Evolutionary conservation across 768 basidiomycete genomes (phyloP).

Genomic region (Amanita inopinata): DNA sequence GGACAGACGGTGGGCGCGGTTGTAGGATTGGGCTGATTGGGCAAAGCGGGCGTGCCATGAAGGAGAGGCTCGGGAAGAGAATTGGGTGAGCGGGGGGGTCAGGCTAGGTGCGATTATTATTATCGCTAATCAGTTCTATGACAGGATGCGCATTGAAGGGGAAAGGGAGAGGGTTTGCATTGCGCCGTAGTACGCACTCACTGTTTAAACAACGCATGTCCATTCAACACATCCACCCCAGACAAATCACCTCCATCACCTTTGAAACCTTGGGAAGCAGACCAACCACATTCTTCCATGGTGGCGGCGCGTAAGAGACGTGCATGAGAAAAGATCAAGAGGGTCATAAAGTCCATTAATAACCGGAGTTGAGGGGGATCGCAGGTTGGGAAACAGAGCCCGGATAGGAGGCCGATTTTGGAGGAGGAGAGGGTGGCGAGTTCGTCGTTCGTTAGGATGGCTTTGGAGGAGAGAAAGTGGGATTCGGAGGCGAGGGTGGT

Average conservation of each 20-base stretch:
- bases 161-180: no score
- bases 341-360: constrained; percentile 38
- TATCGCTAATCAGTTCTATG: no score
- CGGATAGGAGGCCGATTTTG: constrained; percentile 41
- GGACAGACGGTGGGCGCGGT: constrained; percentile 23
- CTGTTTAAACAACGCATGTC: constrained; percentile 26
- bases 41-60: constrained; percentile 35
- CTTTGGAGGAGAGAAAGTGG: constrained; percentile 17
- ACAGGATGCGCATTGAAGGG: no score
- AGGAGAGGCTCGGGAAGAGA: constrained; percentile 22
- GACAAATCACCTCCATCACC: constrained; percentile 11
- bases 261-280: constrained; percentile 3
- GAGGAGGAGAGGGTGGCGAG: constrained; percentile 17
- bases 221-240: constrained; percentile 15
- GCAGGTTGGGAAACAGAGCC: constrained; percentile 49
- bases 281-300: constrained; percentile 15
- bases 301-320: constrained; percentile 15
- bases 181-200: constrained; percentile 20
- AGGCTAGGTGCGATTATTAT: no score
- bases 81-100: constrained; percentile 25
- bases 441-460: constrained; percentile 19
- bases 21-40: constrained; percentile 24
- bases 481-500: constrained; percentile 25
- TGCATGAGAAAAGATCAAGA: constrained; percentile 28
- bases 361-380: constrained; percentile 47